Evolutionary conservation across 2,329 filamentous ascomycete genomes (phyloP).

Genomic region (Sporothrix variecibatus): DNA sequence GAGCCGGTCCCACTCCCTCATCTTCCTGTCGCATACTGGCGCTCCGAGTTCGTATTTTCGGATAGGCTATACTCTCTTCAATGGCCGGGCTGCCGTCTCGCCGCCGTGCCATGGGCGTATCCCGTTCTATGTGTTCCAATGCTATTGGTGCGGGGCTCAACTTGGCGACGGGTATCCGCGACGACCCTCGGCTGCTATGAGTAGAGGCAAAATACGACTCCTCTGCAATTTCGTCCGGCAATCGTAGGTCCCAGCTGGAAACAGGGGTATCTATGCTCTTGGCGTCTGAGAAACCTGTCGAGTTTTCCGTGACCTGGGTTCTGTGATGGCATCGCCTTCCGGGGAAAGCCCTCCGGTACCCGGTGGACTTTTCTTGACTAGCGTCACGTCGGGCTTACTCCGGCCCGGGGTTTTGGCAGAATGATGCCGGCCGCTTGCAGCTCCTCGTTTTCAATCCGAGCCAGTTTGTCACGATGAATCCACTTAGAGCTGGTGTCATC

Average conservation of each 20-base stretch:
- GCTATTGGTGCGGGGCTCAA: conserved; percentile 76
- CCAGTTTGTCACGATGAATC: conserved; percentile 85
- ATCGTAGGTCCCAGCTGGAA: conserved; percentile 70
- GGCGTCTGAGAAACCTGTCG: conserved; percentile 41
- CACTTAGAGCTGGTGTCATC: conserved; percentile 69
- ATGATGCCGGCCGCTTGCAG: conserved; percentile 76
- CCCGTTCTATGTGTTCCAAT: conserved; percentile 70
- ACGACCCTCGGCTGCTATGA: conserved; percentile 62
- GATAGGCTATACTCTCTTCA: conserved; percentile 60
- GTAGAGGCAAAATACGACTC: conserved; percentile 58
- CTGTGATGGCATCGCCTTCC: conserved; percentile 37
- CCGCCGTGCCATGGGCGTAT: conserved; percentile 66
- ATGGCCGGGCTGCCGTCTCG: conserved; percentile 53
- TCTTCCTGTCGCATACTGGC: conserved; percentile 54
- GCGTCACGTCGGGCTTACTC: conserved; percentile 37
- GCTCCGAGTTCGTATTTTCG: conserved; percentile 69
- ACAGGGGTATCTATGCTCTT: conserved; percentile 45
- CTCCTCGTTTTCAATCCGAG: conserved; percentile 77
- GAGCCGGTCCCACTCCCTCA: not conserved
- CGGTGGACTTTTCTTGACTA: conserved; percentile 37
- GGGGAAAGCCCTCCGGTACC: conserved; percentile 40
- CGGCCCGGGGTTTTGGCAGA: conserved; percentile 57
- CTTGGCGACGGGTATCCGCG: conserved; percentile 85
- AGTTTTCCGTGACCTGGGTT: conserved; percentile 51
- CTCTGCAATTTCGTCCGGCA: conserved; percentile 74